Evolutionary conservation across 78 protist genomes (phyloP).

Genomic region (Anaeramoeba ignava): DNA sequence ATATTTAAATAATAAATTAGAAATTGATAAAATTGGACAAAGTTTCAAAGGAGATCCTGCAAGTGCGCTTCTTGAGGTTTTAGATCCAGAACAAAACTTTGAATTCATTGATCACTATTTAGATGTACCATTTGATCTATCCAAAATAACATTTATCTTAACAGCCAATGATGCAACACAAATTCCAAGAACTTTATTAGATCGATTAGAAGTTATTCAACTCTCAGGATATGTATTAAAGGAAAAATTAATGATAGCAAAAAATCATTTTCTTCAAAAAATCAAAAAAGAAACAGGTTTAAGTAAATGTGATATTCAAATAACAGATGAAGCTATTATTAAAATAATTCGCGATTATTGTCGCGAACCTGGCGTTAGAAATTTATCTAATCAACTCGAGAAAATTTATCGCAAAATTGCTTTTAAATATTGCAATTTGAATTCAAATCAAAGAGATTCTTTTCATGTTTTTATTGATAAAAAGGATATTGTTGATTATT

Average conservation of each 20-base stretch:
- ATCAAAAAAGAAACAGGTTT: constrained; percentile 41
- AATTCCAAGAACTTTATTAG: no score
- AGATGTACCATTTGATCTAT: constrained; percentile 53
- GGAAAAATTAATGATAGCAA: neutral
- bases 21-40: constrained; percentile 64
- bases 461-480: no score
- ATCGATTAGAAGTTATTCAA: neutral
- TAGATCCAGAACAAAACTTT: constrained; percentile 87
- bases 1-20: no score
- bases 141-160: no score
- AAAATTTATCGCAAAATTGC: constrained; percentile 69
- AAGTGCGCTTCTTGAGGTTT: constrained; percentile 78
- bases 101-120: constrained; percentile 80
- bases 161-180: no score
- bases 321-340: constrained; percentile 34
- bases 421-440: constrained; percentile 28
- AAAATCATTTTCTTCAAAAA: constrained; percentile 27
- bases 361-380: constrained; percentile 81
- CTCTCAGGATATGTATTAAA: neutral
- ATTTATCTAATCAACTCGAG: constrained; percentile 64
- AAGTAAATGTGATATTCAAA: neutral
- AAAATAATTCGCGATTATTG: constrained; percentile 53
- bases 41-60: constrained; percentile 72
- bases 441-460: no score
- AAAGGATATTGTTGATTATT: constrained; percentile 40